phyloP scores from a whole-genome alignment of 305 asterid genomes.

The Solanum hybrid region DNA sequence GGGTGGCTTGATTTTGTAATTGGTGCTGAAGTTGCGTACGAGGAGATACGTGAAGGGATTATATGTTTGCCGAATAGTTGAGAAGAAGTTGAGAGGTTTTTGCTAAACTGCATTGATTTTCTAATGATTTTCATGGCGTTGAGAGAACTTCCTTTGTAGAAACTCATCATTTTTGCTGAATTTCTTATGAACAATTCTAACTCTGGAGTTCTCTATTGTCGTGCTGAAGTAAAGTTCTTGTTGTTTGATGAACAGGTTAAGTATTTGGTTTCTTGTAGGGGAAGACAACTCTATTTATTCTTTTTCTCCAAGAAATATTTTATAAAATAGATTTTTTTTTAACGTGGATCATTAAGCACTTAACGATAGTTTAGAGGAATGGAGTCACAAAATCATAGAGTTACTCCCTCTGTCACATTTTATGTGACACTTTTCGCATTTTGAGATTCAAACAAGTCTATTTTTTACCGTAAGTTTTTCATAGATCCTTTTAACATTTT shows the following conservation, averaged over 20 bases:
- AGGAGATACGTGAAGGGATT: not conserved
- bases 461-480: too few species aligned
- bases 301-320: not conserved
- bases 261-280: not conserved
- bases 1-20: conserved; percentile 3
- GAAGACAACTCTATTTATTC: not conserved
- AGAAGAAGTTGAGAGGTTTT: not conserved
- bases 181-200: not conserved
- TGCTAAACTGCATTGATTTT: not conserved
- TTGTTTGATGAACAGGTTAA: not conserved
- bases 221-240: not conserved
- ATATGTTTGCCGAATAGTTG: not conserved
- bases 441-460: too few species aligned
- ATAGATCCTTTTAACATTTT: too few species aligned
- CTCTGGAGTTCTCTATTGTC: not conserved
- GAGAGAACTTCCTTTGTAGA: not conserved
- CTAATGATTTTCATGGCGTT: not conserved
- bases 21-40: not conserved
- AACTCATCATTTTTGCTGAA: not conserved
- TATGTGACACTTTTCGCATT: too few species aligned
- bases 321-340: too few species aligned
- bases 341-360: not conserved
- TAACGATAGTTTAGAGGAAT: not conserved
- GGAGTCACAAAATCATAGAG: not conserved
- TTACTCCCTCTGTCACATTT: too few species aligned